Conservation (phyloP, 495 filamentous ascomycete genomes). For the Hypomontagnella monticulosa region DNA sequence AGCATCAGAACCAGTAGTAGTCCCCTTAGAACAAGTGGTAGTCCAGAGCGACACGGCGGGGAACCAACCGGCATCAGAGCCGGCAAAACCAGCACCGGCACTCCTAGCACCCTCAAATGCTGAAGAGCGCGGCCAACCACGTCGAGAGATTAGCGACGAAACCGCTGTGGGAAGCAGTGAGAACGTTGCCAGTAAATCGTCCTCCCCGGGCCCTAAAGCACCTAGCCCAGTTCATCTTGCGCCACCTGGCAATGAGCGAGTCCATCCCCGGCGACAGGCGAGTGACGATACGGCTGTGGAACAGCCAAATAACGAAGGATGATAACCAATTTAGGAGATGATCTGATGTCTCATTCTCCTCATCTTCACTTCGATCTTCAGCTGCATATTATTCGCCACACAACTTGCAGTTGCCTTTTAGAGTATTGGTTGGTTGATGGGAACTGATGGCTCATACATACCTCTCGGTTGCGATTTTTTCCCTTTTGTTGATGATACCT, state of each 20-base stretch:
- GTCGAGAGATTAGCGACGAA: slow-evolving; percentile 37
- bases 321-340: not conserved
- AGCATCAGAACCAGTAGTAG: slow-evolving; percentile 8
- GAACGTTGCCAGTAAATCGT: slow-evolving; percentile 17
- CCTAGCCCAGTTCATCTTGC: slow-evolving; percentile 26
- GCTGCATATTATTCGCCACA: not conserved
- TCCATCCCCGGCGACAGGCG: slow-evolving; percentile 11
- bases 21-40: slow-evolving; percentile 46
- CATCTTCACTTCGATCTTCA: not conserved
- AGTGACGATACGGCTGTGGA: slow-evolving; percentile 31
- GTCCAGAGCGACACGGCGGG: slow-evolving; percentile 36
- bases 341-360: not conserved
- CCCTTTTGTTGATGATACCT: slow-evolving; percentile 29
- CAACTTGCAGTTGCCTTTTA: not conserved
- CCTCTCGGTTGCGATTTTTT: not conserved
- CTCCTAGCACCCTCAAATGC: slow-evolving; percentile 26
- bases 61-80: slow-evolving; percentile 37
- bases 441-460: too few species aligned
- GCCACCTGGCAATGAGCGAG: slow-evolving; percentile 13
- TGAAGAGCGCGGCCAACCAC: slow-evolving; percentile 23
- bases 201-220: slow-evolving; percentile 24
- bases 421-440: not conserved
- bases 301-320: slow-evolving; percentile 7
- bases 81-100: slow-evolving; percentile 17
- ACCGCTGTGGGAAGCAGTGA: slow-evolving; percentile 38